phyloP scores from a whole-genome alignment of 768 basidiomycete species.

The Leccinum subtestaceum region DNA sequence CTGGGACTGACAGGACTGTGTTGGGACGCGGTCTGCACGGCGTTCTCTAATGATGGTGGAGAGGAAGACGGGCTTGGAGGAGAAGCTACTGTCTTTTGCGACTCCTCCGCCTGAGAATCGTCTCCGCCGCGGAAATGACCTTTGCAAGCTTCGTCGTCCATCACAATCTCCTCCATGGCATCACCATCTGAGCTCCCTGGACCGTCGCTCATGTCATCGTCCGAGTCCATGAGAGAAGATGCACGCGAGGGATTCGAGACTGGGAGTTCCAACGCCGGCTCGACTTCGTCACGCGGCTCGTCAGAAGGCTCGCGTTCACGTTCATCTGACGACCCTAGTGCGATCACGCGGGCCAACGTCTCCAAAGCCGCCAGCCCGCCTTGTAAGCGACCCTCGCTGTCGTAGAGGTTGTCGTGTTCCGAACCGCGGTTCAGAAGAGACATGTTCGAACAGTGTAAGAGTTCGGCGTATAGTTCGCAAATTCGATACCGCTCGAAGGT shows the following conservation, averaged over 20 bases:
- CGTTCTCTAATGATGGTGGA: constrained; percentile 32
- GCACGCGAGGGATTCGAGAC: constrained; percentile 52
- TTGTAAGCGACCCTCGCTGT: constrained; percentile 76
- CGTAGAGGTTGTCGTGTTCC: constrained; percentile 70
- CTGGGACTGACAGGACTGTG: constrained; percentile 25
- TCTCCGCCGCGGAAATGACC: constrained; percentile 23
- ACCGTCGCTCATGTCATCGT: constrained; percentile 75
- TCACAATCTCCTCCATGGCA: constrained; percentile 77
- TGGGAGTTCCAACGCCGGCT: constrained; percentile 67
- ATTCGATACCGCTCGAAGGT: constrained; percentile 96
- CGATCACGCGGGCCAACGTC: constrained; percentile 81
- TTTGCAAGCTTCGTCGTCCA: constrained; percentile 59
- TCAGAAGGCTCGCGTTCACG: constrained; percentile 56
- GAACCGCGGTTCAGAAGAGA: constrained; percentile 81
- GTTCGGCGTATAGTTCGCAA: constrained; percentile 94
- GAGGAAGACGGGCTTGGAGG: constrained; percentile 31
- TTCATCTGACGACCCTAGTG: constrained; percentile 55
- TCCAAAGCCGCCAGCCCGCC: constrained; percentile 87
- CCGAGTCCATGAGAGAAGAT: constrained; percentile 59
- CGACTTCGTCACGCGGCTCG: constrained; percentile 53
- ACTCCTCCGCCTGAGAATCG: constrained; percentile 35
- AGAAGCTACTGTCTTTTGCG: constrained; percentile 28
- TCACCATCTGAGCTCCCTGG: constrained; percentile 78
- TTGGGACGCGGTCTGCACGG: constrained; percentile 24
- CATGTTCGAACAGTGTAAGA: constrained; percentile 98